phyloP scores from a whole-genome alignment of 768 basidiomycete genomes.

The Tricholoma bakamatsutake region DNA sequence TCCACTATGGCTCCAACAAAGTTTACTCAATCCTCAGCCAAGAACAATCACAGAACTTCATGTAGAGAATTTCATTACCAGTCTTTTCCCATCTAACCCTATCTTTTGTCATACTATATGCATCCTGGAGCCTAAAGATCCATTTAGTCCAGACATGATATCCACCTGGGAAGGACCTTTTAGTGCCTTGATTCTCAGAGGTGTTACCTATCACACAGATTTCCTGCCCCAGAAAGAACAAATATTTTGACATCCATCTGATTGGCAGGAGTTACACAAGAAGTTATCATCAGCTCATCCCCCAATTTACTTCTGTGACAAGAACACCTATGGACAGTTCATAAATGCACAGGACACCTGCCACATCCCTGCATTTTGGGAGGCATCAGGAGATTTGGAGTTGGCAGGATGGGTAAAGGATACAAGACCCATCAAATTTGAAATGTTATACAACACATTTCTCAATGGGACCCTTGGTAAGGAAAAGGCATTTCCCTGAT shows the following conservation, averaged over 20 bases:
- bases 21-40: not conserved
- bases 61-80: not conserved
- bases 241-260: not conserved
- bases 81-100: not conserved
- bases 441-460: not conserved
- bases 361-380: not conserved
- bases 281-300: not conserved
- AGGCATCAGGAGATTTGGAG: not conserved
- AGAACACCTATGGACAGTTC: not conserved
- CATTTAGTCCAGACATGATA: not conserved
- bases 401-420: not conserved
- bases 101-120: not conserved
- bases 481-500: not conserved
- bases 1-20: not conserved
- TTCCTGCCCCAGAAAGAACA: not conserved
- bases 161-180: not conserved
- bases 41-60: not conserved
- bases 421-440: not conserved
- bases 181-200: not conserved
- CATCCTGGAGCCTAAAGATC: not conserved
- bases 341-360: not conserved
- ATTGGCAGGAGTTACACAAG: not conserved
- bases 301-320: not conserved
- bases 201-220: not conserved
- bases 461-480: not conserved